Conservation (phyloP, 768 basidiomycete species). For the Tricholoma sp. region DNA sequence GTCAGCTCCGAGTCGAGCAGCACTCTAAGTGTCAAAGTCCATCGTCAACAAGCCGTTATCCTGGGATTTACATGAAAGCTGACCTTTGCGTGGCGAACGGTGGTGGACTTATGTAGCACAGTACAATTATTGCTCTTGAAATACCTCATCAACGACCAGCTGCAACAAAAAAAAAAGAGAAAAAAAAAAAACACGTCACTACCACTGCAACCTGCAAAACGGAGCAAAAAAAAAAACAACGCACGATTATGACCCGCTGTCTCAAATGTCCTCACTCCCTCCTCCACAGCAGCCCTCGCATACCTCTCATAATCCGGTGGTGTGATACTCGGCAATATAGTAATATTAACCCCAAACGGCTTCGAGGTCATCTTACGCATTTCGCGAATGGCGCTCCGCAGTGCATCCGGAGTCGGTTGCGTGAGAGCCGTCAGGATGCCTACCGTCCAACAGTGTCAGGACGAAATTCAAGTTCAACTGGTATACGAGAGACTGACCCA, state of each 20-base stretch:
- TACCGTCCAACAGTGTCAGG: constrained; percentile 13
- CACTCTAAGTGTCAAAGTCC: constrained; percentile 27
- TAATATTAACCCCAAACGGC: constrained; percentile 84
- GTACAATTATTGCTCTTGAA: constrained; percentile 76
- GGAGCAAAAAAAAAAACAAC: constrained; percentile 21
- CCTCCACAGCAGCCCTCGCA: constrained; percentile 76
- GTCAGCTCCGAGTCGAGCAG: constrained; percentile 79
- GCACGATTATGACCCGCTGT: constrained; percentile 89
- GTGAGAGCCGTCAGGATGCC: constrained; percentile 87
- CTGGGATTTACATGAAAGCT: constrained; percentile 2
- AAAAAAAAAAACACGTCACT: background rate
- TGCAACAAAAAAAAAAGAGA: constrained; percentile 22
- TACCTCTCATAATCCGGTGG: constrained; percentile 90
- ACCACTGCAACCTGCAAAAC: background rate
- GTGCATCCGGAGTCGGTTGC: constrained; percentile 78
- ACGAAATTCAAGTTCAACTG: background rate
- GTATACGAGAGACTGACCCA: constrained; percentile 41
- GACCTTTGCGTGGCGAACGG: constrained; percentile 81
- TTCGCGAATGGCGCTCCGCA: constrained; percentile 76
- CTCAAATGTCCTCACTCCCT: constrained; percentile 86
- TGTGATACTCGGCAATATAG: constrained; percentile 82
- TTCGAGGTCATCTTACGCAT: constrained; percentile 64
- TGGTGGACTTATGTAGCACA: constrained; percentile 90
- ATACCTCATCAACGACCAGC: constrained; percentile 50
- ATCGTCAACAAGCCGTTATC: background rate